Evolutionary conservation across 441 rosid genomes (phyloP), one percentile per base, ranked within the genome.

Genomic region (Euphorbia schlechtendalii): DNA sequence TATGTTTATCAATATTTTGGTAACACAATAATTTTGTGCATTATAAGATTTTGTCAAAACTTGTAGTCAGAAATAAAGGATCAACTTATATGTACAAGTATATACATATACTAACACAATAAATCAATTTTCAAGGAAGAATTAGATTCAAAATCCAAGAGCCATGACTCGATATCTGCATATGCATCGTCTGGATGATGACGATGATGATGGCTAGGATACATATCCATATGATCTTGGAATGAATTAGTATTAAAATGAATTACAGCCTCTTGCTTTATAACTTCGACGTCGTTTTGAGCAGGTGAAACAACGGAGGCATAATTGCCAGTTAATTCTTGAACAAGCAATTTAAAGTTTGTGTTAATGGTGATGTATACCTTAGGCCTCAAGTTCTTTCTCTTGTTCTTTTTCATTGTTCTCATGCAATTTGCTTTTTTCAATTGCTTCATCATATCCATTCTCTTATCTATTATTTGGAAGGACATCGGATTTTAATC

Each of bases 291-390:
- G 11, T 5, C 10, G 6, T 38, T 38, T 5, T 8, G 34, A 28
- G 45, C 20, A 10, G 56, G 8, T 4, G 12, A 28, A 22, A 8
- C 4, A 6, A 25, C 18, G 56, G 40, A 34, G 59, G 10, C n/a
- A 10, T 7, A 40, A 56, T 65, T 65, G 17, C 61, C 62, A 14
- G 62, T 65, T 41, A 36, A 41, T 38, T 41, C 43, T 45, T 66
- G 69, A 56, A 43, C 55, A 18, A 66, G 56, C 38, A 3, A 55
- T 14, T 56, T 65, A 62, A 65, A 56, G 69, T 18, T 65, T 25
- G 55, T 55, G 21, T 8, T 43, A 52, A 40, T 41, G 28, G 69
- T 43, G 13, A 65, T 56, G 15, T 65, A 65, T 12, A 65, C 69
- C 30, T 43, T 65, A 3, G 69, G 69, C 61, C 56, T 45, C 15